Evolutionary conservation across 345 rosid species (phyloP).

Genomic region (Linum trigynum): DNA sequence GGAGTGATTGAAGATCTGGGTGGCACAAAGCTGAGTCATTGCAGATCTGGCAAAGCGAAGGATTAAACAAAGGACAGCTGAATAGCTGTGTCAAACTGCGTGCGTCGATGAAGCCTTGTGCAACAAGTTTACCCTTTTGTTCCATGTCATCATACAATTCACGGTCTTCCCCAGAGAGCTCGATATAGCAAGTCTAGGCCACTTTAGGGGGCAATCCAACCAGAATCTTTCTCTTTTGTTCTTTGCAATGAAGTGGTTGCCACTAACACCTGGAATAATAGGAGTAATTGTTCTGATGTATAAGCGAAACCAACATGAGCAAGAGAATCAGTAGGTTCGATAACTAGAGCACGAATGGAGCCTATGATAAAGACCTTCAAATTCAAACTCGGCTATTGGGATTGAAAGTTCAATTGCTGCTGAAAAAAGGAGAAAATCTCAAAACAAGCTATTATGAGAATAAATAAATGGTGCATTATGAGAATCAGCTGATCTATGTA

Average conservation of each 20-base stretch:
- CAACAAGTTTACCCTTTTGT: conserved; percentile 57
- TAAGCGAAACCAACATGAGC: conserved; percentile 7
- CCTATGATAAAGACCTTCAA: too few species aligned
- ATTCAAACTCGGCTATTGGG: too few species aligned
- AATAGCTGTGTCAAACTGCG: conserved; percentile 49
- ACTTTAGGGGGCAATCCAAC: conserved; percentile 67
- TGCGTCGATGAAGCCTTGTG: conserved; percentile 39
- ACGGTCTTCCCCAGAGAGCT: conserved; percentile 69
- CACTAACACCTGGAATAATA: conserved; percentile 48
- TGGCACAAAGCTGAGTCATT: conserved; percentile 59
- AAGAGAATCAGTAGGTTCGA: too few species aligned
- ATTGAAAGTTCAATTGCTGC: too few species aligned
- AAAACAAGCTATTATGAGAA: too few species aligned
- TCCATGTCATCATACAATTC: conserved; percentile 70
- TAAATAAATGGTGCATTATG: too few species aligned
- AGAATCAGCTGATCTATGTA: too few species aligned
- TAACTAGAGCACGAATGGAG: neutral
- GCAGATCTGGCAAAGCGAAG: conserved; percentile 88
- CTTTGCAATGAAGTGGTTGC: conserved; percentile 71
- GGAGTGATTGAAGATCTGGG: conserved; percentile 44
- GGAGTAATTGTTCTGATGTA: neutral
- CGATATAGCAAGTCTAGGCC: conserved; percentile 52
- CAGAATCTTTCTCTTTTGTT: conserved; percentile 60
- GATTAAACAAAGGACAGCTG: conserved; percentile 55
- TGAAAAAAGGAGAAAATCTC: too few species aligned